Conservation (phyloP, 306 rosid genomes). For the Ochetophila trinervis region DNA sequence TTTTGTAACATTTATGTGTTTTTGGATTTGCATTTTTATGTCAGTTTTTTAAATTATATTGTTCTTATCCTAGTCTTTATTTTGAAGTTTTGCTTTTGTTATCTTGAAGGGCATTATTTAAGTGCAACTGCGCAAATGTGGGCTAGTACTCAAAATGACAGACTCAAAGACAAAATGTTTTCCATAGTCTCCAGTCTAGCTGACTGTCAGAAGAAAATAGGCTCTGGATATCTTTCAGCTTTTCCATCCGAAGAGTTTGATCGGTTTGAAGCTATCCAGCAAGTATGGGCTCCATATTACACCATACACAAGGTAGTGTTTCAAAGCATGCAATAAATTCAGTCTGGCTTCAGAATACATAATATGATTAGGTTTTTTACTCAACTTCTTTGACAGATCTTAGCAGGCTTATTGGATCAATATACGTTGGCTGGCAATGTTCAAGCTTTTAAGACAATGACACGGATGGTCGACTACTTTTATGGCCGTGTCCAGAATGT, state of each 20-base stretch:
- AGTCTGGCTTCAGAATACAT: constrained; percentile 9
- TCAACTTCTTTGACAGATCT: constrained; percentile 48
- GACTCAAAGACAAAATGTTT: constrained; percentile 55
- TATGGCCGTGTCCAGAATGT: constrained; percentile 80
- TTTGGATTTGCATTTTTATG: background rate
- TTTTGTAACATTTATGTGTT: background rate
- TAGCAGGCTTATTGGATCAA: constrained; percentile 91
- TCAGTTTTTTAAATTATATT: background rate
- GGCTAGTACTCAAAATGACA: constrained; percentile 70
- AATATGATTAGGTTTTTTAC: background rate
- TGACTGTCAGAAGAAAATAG: constrained; percentile 67
- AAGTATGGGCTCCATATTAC: constrained; percentile 96
- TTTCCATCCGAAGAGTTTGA: constrained; percentile 75
- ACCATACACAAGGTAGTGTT: constrained; percentile 86
- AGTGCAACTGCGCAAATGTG: constrained; percentile 86
- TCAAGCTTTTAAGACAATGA: constrained; percentile 61
- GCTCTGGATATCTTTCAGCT: constrained; percentile 88
- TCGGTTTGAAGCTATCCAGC: constrained; percentile 50
- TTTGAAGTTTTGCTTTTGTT: constrained; percentile 21
- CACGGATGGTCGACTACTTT: constrained; percentile 85
- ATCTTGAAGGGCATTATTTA: constrained; percentile 79
- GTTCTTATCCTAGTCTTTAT: background rate
- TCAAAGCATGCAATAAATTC: constrained; percentile 4
- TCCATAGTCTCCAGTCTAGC: constrained; percentile 49
- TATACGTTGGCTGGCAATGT: constrained; percentile 51